Evolutionary conservation across 2,329 filamentous ascomycete genomes (phyloP), one percentile per base, ranked within the genome.

Genomic region (Clonostachys chloroleuca): DNA sequence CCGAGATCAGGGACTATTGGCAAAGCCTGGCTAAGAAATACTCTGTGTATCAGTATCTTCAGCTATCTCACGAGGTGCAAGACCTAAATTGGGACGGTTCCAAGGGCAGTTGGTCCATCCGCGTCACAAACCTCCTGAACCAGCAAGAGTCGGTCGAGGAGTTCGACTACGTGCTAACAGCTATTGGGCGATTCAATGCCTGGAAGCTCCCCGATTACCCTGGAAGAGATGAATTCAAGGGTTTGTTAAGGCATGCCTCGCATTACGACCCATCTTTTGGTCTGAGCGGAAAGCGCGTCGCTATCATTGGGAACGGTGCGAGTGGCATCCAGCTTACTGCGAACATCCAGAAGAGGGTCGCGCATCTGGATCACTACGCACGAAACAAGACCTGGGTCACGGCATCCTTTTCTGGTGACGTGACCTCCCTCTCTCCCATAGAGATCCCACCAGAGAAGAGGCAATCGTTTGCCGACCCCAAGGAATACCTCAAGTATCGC

Each of bases 311-410:
- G 14, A 84, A 83, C 45, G 81, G 81, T 3, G 78, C 81, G 5
- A 80, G 74, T 7, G 81, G 80, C 1, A 74, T 84, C 30, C 82
- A 85, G 50, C 61, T 78, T 1, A 70, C 77, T 0, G 65, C 78
- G 1, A 78, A 78, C 42, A 53, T 83, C 2, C 78, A 81, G 47
- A 68, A 69, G 33, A 56, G 56, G 0, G 76, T 75, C 2, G 56
- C 53, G 1, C 75, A 70, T 3, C 66, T 87, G 0, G 81, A 87
- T 51, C 81, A 86, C 60, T 87, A 86, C 52, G 81, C 76, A 2
- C 70, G 84, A 10, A 83, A 77, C 54, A 76, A 70, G 34, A 87
- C 84, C 0, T 89, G 85, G 85, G 80, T 88, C 33, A 80, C 84
- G 0, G 73, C 78, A 3, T 80, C 80, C 8, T 85, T 82, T 62